These are phyloP conservation scores for Puccinia sorghi DNA, from an alignment of 1,284 basidiomycete species.

Conservation along the genomic window DNA sequence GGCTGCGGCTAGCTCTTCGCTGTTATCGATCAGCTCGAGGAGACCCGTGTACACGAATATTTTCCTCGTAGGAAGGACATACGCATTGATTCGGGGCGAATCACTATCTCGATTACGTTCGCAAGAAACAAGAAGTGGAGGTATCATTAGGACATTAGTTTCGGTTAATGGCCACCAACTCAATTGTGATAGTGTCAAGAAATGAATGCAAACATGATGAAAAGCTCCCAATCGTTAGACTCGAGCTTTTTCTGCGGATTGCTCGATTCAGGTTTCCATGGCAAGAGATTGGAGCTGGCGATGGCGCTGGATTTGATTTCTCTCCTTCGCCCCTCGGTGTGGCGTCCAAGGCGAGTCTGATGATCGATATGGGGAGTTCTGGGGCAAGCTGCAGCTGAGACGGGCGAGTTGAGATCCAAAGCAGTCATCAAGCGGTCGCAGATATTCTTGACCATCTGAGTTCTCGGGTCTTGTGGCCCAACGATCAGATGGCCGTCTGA, in stretches of 20 bases:
- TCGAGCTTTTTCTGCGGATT: slow-evolving; percentile 62
- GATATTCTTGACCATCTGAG: slow-evolving; percentile 29
- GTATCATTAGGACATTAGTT: neutral
- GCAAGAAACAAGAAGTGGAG: slow-evolving; percentile 59
- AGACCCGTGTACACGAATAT: slow-evolving; percentile 63
- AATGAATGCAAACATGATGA: slow-evolving; percentile 56
- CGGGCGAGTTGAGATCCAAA: slow-evolving; percentile 36
- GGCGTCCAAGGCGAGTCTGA: neutral
- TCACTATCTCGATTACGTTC: slow-evolving; percentile 49
- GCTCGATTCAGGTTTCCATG: slow-evolving; percentile 56
- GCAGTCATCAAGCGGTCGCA: slow-evolving; percentile 43
- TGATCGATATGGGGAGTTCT: slow-evolving; percentile 1
- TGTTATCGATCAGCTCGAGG: slow-evolving; percentile 59
- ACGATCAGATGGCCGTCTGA: neutral
- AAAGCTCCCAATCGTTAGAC: slow-evolving; percentile 61
- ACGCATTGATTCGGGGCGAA: slow-evolving; percentile 62
- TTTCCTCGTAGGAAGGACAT: slow-evolving; percentile 62
- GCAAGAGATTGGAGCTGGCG: slow-evolving; percentile 51
- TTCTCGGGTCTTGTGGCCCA: slow-evolving; percentile 20
- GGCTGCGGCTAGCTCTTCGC: slow-evolving; percentile 62
- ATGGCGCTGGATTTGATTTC: slow-evolving; percentile 44
- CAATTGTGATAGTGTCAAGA: neutral
- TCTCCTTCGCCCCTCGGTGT: slow-evolving; percentile 3
- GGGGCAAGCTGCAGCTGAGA: slow-evolving; percentile 43
- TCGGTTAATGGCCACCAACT: neutral